Percentiles rank a stretch among this genome's conserved stretches.
Evolutionary conservation across 345 rosid genomes (phyloP).

Genomic region (Cardamine occulta): DNA sequence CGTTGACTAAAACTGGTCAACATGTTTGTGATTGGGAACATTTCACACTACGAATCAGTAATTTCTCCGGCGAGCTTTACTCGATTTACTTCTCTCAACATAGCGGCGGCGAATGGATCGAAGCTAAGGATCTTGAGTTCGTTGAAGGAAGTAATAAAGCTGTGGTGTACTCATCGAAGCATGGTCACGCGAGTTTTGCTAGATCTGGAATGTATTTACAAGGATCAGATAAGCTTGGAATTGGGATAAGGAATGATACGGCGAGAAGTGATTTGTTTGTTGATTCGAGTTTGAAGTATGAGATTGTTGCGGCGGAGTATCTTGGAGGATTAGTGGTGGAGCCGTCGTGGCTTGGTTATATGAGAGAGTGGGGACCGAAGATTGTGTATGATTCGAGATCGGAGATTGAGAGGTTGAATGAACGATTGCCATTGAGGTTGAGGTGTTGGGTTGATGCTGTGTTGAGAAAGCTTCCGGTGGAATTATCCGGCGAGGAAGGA

Average conservation of each 20-base stretch:
- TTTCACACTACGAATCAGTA: slow-evolving; percentile 79
- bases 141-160: slow-evolving; percentile 60
- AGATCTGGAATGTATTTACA: slow-evolving; percentile 72
- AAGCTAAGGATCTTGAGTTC: slow-evolving; percentile 71
- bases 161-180: slow-evolving; percentile 68
- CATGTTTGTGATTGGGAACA: slow-evolving; percentile 98
- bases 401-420: slow-evolving; percentile 59
- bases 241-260: slow-evolving; percentile 81
- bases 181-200: slow-evolving; percentile 80
- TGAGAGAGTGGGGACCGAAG: slow-evolving; percentile 91
- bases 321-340: slow-evolving; percentile 62
- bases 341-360: slow-evolving; percentile 81
- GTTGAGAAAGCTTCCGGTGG: slow-evolving; percentile 61
- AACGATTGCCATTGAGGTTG: slow-evolving; percentile 52
- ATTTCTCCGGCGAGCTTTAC: slow-evolving; percentile 78
- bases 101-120: slow-evolving; percentile 86
- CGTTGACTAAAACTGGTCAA: slow-evolving; percentile 69
- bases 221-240: slow-evolving; percentile 62
- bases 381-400: slow-evolving; percentile 62
- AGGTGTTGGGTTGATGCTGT: slow-evolving; percentile 47
- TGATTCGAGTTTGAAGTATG: slow-evolving; percentile 66
- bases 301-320: slow-evolving; percentile 77
- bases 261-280: slow-evolving; percentile 53
- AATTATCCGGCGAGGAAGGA: slow-evolving; percentile 82
- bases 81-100: slow-evolving; percentile 88